phyloP scores from a whole-genome alignment of 139 green algal species.

The Chlamydomonas sp. region DNA sequence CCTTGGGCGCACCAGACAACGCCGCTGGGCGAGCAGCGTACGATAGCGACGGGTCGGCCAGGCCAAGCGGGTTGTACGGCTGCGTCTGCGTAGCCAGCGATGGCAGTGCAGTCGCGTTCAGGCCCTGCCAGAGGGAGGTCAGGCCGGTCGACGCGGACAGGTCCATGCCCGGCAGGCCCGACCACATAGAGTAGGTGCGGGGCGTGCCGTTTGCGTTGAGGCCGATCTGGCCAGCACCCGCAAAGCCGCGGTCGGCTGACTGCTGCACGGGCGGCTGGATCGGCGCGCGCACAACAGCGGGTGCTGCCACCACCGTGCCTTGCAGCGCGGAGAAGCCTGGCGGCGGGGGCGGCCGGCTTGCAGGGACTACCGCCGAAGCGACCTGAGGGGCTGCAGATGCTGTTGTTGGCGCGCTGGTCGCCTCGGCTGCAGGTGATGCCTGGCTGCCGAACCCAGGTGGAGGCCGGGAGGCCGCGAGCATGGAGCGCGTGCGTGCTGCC shows the following conservation, averaged over 20 bases:
- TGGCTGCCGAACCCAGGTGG: slow-evolving; percentile 8
- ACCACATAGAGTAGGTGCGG: slow-evolving; percentile 57
- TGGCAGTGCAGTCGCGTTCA: slow-evolving; percentile 1
- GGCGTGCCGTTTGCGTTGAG: slow-evolving; percentile 33
- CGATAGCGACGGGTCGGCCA: not conserved
- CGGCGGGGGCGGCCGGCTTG: slow-evolving; percentile 3
- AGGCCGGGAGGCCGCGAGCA: slow-evolving; percentile 12
- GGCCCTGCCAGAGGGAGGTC: slow-evolving; percentile 31
- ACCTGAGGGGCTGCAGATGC: not conserved
- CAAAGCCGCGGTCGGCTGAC: not conserved
- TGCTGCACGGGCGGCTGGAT: slow-evolving; percentile 21
- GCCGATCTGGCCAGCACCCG: not conserved
- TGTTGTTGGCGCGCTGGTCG: not conserved
- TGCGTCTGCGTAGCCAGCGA: not conserved
- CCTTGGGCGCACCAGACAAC: not conserved
- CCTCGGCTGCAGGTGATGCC: not conserved
- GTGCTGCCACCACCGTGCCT: not conserved
- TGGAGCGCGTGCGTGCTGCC: not conserved
- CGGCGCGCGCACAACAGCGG: not conserved
- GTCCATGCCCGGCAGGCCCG: slow-evolving; percentile 54
- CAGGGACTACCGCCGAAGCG: not conserved
- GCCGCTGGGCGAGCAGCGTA: not conserved
- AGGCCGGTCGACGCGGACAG: slow-evolving; percentile 29
- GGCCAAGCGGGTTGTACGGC: slow-evolving; percentile 38
- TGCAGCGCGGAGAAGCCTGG: slow-evolving; percentile 28